Base-by-base conservation (phyloP, 2,329 filamentous ascomycete species). In the Trichoderma semiorbis region DNA sequence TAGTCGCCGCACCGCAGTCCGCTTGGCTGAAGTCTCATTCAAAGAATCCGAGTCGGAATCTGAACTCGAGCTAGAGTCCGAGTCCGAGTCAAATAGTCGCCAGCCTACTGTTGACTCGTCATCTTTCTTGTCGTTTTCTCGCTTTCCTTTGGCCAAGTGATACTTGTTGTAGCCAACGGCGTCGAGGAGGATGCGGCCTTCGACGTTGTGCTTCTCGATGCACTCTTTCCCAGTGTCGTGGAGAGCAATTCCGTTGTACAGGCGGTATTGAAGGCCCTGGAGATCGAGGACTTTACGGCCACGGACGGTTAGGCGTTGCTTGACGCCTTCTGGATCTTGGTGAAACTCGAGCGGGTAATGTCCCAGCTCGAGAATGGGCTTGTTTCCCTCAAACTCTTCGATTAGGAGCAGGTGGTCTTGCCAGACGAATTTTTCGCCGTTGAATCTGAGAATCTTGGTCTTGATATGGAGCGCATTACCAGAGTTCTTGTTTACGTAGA, bases 81-180 rank as follows among this genome's bases (percentile, higher is more conserved):
- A 69, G 11, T 55, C 63, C 11, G 36, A 28, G 39, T 68, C 71
- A 14, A 32, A 58, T 10, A 43, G 10, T 2, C 58, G 36, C 16
- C 36, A 72, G 3, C 32, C 43, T 34, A 14, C 14, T 10, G 28
- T 36, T 2, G 78, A 73, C 0, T 77, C 77, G 62, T 82, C 78
- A 43, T 77, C 78, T 6, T 36, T 36, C 50, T 69, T 61, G 5
- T 69, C 55, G 18, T 61, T 50, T 72, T 84, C 82, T 12, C 81
- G 78, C 61, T 78, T 78, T 11, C 80, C 81, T 73, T 79, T 77
- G 0, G 79, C 75, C 3, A 81, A 76, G 39, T 83, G 78, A 73
- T 83, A 80, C 74, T 83, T 84, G 72, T 83, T 82, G 75, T 82
- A 84, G 7, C 84, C 83, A 8, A 79, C 74, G 7, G 82, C 79